Base-by-base conservation (phyloP, 1,139 yeast genomes). In the Hemisphaericaspora xylanilytica region DNA sequence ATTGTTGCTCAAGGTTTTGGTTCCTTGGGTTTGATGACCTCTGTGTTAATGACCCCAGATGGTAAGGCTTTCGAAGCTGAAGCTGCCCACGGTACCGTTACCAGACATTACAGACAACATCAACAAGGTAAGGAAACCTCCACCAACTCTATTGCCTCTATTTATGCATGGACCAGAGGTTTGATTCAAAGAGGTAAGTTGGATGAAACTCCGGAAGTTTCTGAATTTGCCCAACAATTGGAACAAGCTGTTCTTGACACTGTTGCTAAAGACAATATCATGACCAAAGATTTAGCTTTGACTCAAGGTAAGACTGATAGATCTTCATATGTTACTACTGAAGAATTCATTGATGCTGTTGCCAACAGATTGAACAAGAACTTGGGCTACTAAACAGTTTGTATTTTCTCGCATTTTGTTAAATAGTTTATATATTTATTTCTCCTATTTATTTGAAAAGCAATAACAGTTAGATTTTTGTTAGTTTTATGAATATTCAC, bases 1-100 rank as follows among this genome's bases (percentile, higher is more conserved):
- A 87, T 90, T 55, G 96, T 90, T 44, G 97, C 97, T 31, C 97
- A 90, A 70, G 97, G 97, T 28, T 90, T 89, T 58, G 97, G 97
- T 31, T 89, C 97, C 20, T 75, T 90, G 50, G 97, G 97, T 39
- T 77, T 90, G 56, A 90, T 90, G 97, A 89, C 97, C 27, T 90
- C 97, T 10, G 95, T 88, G 37, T 78, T 90, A 51, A 79, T 88
- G 64, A 83, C 97, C 26, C 96, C 97, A 36, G 96, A 90, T 65
- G 97, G 97, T 38, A 86, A 85, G 70, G 85, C 96, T 22, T 89
- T 88, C 62, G 97, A 90, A 73, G 76, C 94, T 43, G 97, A 90
- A 68, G 97, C 97, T 45, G 97, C 97, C 20, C 97, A 90, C 63
- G 97, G 97, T 44, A 90, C 97, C 31, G 97, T 90, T 50, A 90